Evolutionary conservation across 1,284 basidiomycete species (phyloP), one percentile per base, ranked within the genome.

Genomic region (Neolentinus lepideus): DNA sequence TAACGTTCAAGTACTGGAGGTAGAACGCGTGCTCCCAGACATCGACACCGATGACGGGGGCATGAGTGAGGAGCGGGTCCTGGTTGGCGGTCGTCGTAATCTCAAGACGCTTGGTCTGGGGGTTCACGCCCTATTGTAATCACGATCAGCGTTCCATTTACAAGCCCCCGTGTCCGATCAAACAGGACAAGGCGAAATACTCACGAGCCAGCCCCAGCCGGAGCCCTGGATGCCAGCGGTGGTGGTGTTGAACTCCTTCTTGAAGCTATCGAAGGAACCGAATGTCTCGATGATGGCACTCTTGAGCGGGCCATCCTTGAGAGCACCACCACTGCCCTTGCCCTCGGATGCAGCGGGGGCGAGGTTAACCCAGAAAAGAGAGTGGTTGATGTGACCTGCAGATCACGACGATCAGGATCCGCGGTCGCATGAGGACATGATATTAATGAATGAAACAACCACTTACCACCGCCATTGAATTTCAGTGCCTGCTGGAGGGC

Each of bases 311-410:
- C 94, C 92, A 31, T 80, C 81, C 58, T 72, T 63, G 53, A 94
- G 76, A 67, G 82, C 84, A 54, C 88, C 88, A 63, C 90, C 85
- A 59, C 81, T 69, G 43, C 70, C 77, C 62, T 69, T 72, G 25
- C 67, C 72, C 63, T 70, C 68, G 25, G 75, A 75, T 27, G 75
- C 74, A 21, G 86, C 78, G 1, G 92, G 81, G 2, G 82, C 88
- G 62, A 98, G 84, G 76, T 97, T 98, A 75, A 89, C 94, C 97
- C 96, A 99, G 81, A 99, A 99, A 55, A 99, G 82, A 46, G 94
- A 87, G 71, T 94, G 92, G 73, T 94, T 94, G 69, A 92, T 90
- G 66, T 92, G 90, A 6, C 90, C 88, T 90, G 59, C 55, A 47
- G 47, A 26, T 29, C 22, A 8, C 21, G 47, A 6, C 21, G 47